phyloP scores from a whole-genome alignment of 345 rosid species.

The Garcia nutans region DNA sequence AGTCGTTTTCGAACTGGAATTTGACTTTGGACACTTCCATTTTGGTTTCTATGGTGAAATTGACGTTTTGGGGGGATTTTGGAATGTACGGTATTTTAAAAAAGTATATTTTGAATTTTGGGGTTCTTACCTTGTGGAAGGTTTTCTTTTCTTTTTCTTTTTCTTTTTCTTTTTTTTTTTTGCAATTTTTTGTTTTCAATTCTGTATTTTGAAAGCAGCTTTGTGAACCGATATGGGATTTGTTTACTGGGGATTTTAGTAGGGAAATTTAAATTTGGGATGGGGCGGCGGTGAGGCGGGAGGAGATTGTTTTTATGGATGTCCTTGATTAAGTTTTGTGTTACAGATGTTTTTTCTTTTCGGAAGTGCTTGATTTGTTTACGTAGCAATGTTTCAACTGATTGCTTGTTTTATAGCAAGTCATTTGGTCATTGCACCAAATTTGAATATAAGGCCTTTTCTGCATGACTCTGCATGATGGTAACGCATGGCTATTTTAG shows the following conservation, averaged over 20 bases:
- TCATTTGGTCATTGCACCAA: not conserved
- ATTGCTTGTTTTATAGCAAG: not conserved
- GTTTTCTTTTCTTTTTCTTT: not conserved
- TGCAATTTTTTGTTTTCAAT: not conserved
- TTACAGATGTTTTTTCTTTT: not conserved
- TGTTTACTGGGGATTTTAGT: not conserved
- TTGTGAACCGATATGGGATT: not conserved
- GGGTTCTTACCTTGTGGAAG: not conserved
- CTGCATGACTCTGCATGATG: no score
- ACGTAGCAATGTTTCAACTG: not conserved
- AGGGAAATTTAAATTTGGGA: not conserved
- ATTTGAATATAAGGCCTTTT: not conserved
- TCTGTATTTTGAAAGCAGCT: not conserved
- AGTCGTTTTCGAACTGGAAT: not conserved
- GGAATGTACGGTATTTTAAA: not conserved
- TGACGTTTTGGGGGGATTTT: not conserved
- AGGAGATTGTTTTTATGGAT: not conserved
- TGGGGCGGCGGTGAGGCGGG: not conserved
- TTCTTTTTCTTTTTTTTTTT: not conserved
- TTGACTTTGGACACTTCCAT: not conserved
- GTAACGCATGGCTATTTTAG: not conserved
- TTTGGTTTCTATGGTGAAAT: not conserved
- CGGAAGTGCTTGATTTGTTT: not conserved
- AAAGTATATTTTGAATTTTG: conserved; percentile 12
- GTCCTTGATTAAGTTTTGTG: not conserved